Percentiles rank a stretch among this genome's conserved stretches.
phyloP scores from a whole-genome alignment of 139 green algal genomes.

The Asterochloris erici region DNA sequence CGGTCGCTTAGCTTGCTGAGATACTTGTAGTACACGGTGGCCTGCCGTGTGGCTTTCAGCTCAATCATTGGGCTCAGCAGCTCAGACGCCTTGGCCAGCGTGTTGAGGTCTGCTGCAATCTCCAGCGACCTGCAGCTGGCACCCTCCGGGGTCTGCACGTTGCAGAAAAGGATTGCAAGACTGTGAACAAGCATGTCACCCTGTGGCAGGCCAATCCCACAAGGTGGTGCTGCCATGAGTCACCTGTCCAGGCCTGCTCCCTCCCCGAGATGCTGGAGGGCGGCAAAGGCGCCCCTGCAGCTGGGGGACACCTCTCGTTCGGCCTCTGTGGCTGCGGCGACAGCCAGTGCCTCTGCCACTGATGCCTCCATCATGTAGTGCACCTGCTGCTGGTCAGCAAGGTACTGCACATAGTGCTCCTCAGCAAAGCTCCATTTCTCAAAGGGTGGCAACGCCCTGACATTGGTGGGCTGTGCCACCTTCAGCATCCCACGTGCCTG shows the following conservation, averaged over 20 bases:
- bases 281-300: neutral
- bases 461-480: slow-evolving; percentile 3
- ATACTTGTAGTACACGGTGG: slow-evolving; percentile 5
- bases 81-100: slow-evolving; percentile 1
- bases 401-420: slow-evolving; percentile 26
- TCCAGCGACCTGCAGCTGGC: slow-evolving; percentile 15
- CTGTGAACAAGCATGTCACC: neutral
- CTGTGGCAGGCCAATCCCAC: neutral
- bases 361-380: slow-evolving; percentile 21
- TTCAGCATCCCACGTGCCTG: slow-evolving; percentile 13
- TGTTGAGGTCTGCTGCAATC: slow-evolving; percentile 20
- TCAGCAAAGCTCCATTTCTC: slow-evolving; percentile 26
- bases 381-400: slow-evolving; percentile 19
- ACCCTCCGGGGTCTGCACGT: neutral
- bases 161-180: neutral
- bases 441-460: slow-evolving; percentile 22
- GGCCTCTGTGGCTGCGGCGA: neutral
- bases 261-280: neutral
- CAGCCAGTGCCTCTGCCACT: slow-evolving; percentile 3
- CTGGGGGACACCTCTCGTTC: neutral
- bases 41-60: neutral
- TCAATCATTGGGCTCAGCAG: slow-evolving; percentile 1
- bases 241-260: slow-evolving; percentile 19
- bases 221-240: neutral
- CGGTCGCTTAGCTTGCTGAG: neutral